Base-by-base conservation (phyloP, 164 flowering plant species). In the Warburgia ugandensis region DNA sequence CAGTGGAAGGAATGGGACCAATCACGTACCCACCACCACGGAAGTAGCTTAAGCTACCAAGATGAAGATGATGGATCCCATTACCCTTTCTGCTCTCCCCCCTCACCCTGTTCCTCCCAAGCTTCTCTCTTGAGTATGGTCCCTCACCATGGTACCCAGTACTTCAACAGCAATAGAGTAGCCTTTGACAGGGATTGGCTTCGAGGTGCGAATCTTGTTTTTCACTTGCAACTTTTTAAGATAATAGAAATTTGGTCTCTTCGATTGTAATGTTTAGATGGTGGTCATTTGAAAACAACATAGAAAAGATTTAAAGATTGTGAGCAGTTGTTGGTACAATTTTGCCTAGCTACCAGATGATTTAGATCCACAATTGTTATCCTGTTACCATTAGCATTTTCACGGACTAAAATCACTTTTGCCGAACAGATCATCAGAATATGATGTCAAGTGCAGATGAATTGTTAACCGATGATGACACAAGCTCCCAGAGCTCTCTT, bases 91-190 rank as follows among this genome's bases (percentile, higher is more conserved):
- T 72, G 62, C 52, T 49, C 62, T 4, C 43, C 30, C 38, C 63
- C 79, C 48, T 77, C 92, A 0, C 47, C 42, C 30, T 66, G 76
- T 49, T 76, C 91, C n/a, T 75, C 95, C 17, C 78, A 70, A 2
- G 72, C 59, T 47, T 82, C 86, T 36, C 67, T 68, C 6, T 62
- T 65, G 8, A 61, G 62, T 28, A 49, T 75, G 27, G 39, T 41
- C 39, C 37, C 71, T 44, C 54, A 68, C 26, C 11, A 12, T 16
- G 59, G 47, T 19, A 42, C 43, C 39, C 56, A 29, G 6, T 26
- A 46, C 44, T 47, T 17, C 40, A 45, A 13, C 12, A 64, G 61
- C 29, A 52, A 55, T 23, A 40, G 41, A 27, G 5, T 23, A 12
- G 6, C 50, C 28, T 35, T 37, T 27, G 38, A 35, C 37, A 32